These are phyloP conservation scores for Misopates orontium DNA, from an alignment of 257 asterid genomes.

Conservation along the genomic window DNA sequence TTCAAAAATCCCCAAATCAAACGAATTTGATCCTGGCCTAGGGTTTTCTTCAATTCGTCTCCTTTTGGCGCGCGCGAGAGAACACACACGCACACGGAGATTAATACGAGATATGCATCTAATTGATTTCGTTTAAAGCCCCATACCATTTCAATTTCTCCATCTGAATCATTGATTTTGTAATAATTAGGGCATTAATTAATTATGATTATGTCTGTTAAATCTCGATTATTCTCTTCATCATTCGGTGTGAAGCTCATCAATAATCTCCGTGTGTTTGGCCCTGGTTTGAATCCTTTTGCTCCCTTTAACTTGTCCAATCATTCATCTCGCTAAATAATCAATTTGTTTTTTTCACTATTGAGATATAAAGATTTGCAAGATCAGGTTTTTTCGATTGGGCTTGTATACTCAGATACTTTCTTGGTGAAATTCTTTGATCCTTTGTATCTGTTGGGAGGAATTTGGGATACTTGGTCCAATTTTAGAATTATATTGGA, in stretches of 20 bases:
- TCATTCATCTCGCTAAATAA: constrained; percentile 42
- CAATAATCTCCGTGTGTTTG: constrained; percentile 51
- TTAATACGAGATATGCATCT: constrained; percentile 7
- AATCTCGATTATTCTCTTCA: constrained; percentile 36
- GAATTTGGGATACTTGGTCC: no score
- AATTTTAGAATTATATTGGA: neutral
- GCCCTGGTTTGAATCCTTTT: constrained; percentile 72
- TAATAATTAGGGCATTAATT: neutral
- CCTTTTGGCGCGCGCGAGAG: neutral
- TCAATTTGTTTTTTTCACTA: neutral
- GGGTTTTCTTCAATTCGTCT: constrained; percentile 42
- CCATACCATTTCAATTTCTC: neutral
- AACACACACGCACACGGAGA: constrained; percentile 5
- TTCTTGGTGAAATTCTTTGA: constrained; percentile 33
- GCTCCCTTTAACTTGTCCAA: constrained; percentile 54
- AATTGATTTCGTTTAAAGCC: constrained; percentile 11
- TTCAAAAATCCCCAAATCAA: neutral
- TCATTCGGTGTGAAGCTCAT: constrained; percentile 35
- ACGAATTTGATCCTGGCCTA: constrained; percentile 22
- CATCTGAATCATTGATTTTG: constrained; percentile 2
- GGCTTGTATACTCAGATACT: neutral
- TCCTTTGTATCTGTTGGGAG: neutral
- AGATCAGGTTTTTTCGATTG: neutral
- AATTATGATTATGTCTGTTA: constrained; percentile 36
- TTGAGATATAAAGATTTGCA: neutral